phyloP scores from a whole-genome alignment of 179 eudicot genomes.

The Beta macrorhiza region DNA sequence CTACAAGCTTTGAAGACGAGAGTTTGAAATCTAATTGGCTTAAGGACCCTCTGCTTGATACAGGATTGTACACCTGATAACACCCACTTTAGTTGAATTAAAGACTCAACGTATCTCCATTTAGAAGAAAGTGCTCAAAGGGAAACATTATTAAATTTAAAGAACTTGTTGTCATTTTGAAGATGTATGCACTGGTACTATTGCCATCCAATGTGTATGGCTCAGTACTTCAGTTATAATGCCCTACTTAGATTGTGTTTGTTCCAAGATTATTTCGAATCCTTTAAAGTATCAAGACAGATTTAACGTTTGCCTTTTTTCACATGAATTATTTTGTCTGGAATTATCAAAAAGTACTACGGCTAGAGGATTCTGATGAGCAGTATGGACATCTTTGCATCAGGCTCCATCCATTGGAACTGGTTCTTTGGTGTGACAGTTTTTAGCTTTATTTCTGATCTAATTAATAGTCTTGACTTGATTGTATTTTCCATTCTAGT shows the following conservation, averaged over 20 bases:
- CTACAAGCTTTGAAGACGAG: conserved; percentile 34
- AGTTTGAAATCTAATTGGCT: conserved; percentile 42
- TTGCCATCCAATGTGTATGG: conserved; percentile 8
- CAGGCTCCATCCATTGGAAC: too few species aligned
- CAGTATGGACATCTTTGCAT: too few species aligned
- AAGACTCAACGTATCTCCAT: not conserved
- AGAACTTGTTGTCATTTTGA: not conserved
- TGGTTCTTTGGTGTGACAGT: not conserved
- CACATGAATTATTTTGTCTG: too few species aligned
- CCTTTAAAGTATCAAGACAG: not conserved
- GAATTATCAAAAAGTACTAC: too few species aligned
- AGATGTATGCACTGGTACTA: not conserved
- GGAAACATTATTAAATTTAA: not conserved
- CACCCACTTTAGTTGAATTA: conserved; percentile 2
- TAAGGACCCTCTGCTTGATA: conserved; percentile 54
- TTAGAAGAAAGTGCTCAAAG: not conserved
- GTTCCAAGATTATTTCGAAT: not conserved
- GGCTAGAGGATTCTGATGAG: not conserved
- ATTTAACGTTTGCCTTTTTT: not conserved
- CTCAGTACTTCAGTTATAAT: not conserved
- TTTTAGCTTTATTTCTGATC: not conserved
- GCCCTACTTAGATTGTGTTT: not conserved
- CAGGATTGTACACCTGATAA: conserved; percentile 74
- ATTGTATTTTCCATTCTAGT: too few species aligned
- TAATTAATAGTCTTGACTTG: not conserved